A percentile compares a stretch with the other conserved stretches of the same genome.
phyloP scores from a whole-genome alignment of 2,329 filamentous ascomycete genomes.

The Talaromyces sp. region DNA sequence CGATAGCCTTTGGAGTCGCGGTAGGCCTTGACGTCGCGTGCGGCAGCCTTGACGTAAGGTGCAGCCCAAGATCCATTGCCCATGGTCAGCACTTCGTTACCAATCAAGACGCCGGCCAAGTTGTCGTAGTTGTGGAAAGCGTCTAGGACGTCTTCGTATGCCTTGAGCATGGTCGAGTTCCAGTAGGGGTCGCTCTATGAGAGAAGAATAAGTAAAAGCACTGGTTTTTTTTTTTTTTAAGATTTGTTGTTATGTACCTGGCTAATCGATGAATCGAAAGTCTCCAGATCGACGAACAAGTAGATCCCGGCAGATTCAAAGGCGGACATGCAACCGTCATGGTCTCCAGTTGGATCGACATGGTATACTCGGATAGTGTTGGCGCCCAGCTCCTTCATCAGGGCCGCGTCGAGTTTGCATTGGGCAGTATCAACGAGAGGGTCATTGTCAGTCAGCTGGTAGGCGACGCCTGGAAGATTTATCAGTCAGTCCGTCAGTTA shows the following conservation, averaged over 20 bases:
- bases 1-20: slow-evolving; percentile 70
- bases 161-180: slow-evolving; percentile 65
- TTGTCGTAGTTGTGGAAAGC: slow-evolving; percentile 73
- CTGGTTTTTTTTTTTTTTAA: no score
- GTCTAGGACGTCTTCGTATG: slow-evolving; percentile 69
- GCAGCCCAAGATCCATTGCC: slow-evolving; percentile 57
- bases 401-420: slow-evolving; percentile 66
- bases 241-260: slow-evolving; percentile 5
- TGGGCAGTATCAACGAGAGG: slow-evolving; percentile 71
- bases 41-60: slow-evolving; percentile 77
- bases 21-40: slow-evolving; percentile 77
- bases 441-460: slow-evolving; percentile 62
- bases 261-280: slow-evolving; percentile 34
- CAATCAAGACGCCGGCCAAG: slow-evolving; percentile 76
- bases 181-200: slow-evolving; percentile 57
- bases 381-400: slow-evolving; percentile 75
- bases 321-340: slow-evolving; percentile 73
- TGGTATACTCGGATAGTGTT: slow-evolving; percentile 88
- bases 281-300: slow-evolving; percentile 71
- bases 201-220: neutral
- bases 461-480: slow-evolving; percentile 60
- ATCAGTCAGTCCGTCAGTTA: neutral
- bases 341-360: slow-evolving; percentile 65
- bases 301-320: slow-evolving; percentile 80
- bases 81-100: slow-evolving; percentile 69